Percentiles rank a stretch among this genome's conserved stretches.
Evolutionary conservation across 2,329 filamentous ascomycete genomes (phyloP).

Genomic region (Madurella fahalii): DNA sequence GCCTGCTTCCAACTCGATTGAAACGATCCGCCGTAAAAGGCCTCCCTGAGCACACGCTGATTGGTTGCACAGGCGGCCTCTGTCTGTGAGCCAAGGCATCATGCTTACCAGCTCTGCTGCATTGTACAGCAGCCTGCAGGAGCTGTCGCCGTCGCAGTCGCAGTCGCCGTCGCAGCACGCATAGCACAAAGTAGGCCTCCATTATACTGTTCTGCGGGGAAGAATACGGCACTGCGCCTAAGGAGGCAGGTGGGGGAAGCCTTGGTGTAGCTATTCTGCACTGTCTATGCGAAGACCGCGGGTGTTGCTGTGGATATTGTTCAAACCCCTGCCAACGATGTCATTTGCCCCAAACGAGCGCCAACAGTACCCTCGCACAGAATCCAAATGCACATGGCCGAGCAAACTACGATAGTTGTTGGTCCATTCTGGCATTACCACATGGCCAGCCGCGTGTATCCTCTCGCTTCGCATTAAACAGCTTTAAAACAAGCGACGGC

Average conservation of each 20-base stretch:
- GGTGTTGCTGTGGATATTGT: too few relatives aligned
- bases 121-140: neutral
- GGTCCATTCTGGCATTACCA: neutral
- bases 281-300: too few relatives aligned
- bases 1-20: neutral
- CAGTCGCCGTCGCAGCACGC: too few relatives aligned
- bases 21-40: neutral
- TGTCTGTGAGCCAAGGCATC: neutral
- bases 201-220: too few relatives aligned
- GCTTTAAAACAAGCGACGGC: neutral
- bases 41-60: neutral
- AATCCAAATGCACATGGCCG: neutral
- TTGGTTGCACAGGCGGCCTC: constrained; percentile 7
- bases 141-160: neutral
- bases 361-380: neutral
- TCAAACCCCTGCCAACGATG: too few relatives aligned
- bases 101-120: neutral
- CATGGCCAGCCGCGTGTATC: neutral
- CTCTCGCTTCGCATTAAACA: neutral
- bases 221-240: too few relatives aligned
- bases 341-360: neutral
- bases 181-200: too few relatives aligned
- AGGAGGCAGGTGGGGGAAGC: too few relatives aligned
- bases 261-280: too few relatives aligned
- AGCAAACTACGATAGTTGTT: neutral